Conservation (phyloP, 225 moss, liverwort and hornwort genomes). For the Pseudoscleropodium purum region DNA sequence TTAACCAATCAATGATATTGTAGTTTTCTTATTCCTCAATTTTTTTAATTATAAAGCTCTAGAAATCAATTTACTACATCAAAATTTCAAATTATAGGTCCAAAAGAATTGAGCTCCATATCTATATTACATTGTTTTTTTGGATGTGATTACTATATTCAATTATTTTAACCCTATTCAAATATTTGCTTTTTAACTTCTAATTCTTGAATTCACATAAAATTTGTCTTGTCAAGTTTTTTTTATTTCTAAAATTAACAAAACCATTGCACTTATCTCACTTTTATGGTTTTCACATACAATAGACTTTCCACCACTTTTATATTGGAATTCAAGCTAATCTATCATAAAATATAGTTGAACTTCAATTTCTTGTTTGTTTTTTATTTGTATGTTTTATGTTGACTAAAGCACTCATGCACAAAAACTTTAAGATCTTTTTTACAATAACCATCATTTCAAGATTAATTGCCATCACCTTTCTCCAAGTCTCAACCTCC, state of each 20-base stretch:
- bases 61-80: background rate
- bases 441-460: background rate
- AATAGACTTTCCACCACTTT: background rate
- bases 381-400: background rate
- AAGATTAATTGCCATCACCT: background rate
- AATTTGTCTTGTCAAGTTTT: background rate
- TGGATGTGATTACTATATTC: background rate
- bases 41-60: background rate
- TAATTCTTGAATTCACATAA: background rate
- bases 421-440: background rate
- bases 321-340: background rate
- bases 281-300: background rate
- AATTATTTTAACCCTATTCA: background rate
- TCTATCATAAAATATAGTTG: background rate
- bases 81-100: background rate
- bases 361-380: too few species aligned
- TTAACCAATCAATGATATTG: background rate
- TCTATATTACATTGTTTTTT: background rate
- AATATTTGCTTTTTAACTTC: background rate
- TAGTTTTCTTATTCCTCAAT: accelerated
- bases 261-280: background rate
- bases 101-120: background rate
- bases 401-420: too few species aligned
- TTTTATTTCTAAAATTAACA: too few species aligned
- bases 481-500: background rate